Evolutionary conservation across 73 alveolate species (phyloP).

Genomic region (Blepharisma stoltei): DNA sequence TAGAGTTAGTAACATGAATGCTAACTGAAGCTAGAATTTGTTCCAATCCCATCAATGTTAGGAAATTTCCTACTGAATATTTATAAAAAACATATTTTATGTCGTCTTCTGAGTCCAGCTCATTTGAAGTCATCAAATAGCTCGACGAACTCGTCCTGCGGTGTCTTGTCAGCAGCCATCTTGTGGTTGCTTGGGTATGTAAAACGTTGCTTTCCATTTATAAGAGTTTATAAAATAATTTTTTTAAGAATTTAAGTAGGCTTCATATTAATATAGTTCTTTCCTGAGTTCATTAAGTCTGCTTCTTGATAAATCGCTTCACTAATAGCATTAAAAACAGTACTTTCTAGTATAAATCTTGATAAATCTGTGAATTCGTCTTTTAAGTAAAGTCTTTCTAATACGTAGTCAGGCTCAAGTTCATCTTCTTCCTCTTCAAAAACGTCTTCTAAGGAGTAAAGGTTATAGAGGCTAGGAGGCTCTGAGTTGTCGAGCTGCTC

Average conservation of each 20-base stretch:
- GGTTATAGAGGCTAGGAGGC: neutral
- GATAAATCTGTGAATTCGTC: conserved; percentile 70
- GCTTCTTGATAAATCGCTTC: conserved; percentile 96
- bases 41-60: too few relatives aligned
- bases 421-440: conserved; percentile 25
- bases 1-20: too few relatives aligned
- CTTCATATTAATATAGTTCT: conserved; percentile 75
- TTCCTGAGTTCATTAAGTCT: conserved; percentile 89
- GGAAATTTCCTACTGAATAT: too few relatives aligned
- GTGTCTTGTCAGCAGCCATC: too few relatives aligned
- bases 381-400: conserved; percentile 62
- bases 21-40: too few relatives aligned
- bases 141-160: too few relatives aligned
- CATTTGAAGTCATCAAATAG: too few relatives aligned
- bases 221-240: too few relatives aligned
- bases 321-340: conserved; percentile 88
- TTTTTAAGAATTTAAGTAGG: neutral
- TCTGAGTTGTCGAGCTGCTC: neutral
- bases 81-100: too few relatives aligned
- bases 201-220: too few relatives aligned
- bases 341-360: conserved; percentile 94
- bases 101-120: too few relatives aligned
- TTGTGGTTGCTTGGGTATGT: too few relatives aligned
- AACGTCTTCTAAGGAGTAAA: conserved; percentile 34
- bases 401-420: conserved; percentile 48